Evolutionary conservation across 2,329 filamentous ascomycete species (phyloP).

Genomic region (Aspergillus thermomutatus): DNA sequence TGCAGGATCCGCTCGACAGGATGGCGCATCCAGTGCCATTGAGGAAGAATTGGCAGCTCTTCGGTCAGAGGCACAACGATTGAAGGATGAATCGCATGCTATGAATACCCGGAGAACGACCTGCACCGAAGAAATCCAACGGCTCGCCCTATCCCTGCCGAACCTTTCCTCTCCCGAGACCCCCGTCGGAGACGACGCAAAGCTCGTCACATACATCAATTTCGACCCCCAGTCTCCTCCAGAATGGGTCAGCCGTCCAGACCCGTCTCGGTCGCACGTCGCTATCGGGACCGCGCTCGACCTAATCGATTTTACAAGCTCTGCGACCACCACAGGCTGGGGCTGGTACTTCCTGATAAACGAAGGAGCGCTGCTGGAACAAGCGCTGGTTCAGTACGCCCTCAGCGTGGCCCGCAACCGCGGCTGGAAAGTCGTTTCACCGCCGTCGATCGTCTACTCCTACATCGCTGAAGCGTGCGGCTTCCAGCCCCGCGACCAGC

Average conservation of each 20-base stretch:
- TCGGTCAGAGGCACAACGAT: constrained; percentile 35
- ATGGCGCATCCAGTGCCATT: constrained; percentile 1
- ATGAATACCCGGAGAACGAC: constrained; percentile 29
- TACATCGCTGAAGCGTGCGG: constrained; percentile 89
- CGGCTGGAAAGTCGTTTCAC: constrained; percentile 77
- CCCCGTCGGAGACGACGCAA: constrained; percentile 64
- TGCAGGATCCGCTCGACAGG: constrained; percentile 23
- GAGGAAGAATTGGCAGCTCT: constrained; percentile 24
- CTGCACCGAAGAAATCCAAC: constrained; percentile 61
- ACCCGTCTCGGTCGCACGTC: constrained; percentile 65
- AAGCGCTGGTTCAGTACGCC: constrained; percentile 85
- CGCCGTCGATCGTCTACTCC: constrained; percentile 86
- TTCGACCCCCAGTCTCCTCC: constrained; percentile 53
- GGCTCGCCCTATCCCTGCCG: constrained; percentile 73
- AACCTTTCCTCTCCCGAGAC: constrained; percentile 79
- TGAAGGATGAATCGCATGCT: constrained; percentile 36
- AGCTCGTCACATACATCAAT: constrained; percentile 75
- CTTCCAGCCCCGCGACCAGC: constrained; percentile 86
- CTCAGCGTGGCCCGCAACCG: constrained; percentile 67
- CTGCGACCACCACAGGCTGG: constrained; percentile 83
- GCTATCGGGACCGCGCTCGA: constrained; percentile 82
- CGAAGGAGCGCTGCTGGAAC: constrained; percentile 89
- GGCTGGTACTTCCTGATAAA: constrained; percentile 97
- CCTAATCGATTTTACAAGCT: constrained; percentile 83
- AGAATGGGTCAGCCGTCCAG: constrained; percentile 24